Conservation (phyloP, 192 early-diverging fungal genomes). For the Gonapodya prolifera region DNA sequence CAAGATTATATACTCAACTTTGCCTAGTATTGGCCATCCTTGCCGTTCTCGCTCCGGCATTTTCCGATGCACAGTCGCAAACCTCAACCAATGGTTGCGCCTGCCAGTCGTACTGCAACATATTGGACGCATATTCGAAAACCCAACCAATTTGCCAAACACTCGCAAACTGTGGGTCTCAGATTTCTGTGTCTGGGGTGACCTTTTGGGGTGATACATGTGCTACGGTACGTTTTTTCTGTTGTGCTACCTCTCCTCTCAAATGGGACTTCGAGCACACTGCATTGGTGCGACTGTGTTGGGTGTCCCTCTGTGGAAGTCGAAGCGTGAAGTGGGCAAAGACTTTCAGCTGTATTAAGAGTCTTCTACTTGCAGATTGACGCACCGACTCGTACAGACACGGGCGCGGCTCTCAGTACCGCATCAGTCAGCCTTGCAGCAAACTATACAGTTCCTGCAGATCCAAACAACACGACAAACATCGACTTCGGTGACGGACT, state of each 20-base stretch:
- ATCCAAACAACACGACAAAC: background rate
- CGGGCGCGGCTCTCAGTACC: background rate
- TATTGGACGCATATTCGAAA: background rate
- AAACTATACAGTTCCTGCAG: background rate
- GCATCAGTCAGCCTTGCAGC: background rate
- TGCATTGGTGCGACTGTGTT: too few relatives aligned
- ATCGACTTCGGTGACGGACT: background rate
- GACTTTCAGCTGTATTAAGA: too few relatives aligned
- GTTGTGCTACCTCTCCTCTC: background rate
- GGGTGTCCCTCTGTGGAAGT: too few relatives aligned
- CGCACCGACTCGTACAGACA: background rate
- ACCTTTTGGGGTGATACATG: background rate
- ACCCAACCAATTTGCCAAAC: background rate
- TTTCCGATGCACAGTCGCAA: background rate
- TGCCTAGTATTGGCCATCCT: too few relatives aligned
- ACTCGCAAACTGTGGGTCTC: background rate
- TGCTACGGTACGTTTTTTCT: background rate
- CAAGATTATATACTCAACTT: too few relatives aligned
- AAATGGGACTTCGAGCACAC: background rate
- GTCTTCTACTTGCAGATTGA: background rate
- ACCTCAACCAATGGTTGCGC: background rate
- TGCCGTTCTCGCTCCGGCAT: too few relatives aligned
- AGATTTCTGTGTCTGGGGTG: background rate
- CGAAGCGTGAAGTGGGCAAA: too few relatives aligned
- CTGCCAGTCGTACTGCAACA: background rate